Conservation (phyloP, 805 yeast genomes). For the Wickerhamomyces queroliae region DNA sequence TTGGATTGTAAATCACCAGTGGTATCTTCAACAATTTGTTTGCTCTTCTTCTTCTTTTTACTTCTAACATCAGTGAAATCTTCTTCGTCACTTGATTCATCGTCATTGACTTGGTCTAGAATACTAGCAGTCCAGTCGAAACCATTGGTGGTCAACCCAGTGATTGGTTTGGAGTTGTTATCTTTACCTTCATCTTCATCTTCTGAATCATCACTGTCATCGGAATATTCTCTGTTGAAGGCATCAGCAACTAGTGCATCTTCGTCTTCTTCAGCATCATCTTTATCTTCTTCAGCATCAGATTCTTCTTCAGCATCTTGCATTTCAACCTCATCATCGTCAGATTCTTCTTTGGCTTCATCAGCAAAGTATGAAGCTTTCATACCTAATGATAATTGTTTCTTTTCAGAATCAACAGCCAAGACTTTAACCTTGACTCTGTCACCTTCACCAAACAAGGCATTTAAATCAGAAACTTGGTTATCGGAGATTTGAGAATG, state of each 20-base stretch:
- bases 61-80: constrained; percentile 38
- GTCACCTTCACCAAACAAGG: constrained; percentile 84
- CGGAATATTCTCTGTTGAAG: too few relatives aligned
- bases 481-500: constrained; percentile 78
- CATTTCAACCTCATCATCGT: constrained; percentile 19
- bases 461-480: constrained; percentile 46
- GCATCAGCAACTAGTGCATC: constrained; percentile 18
- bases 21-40: constrained; percentile 56
- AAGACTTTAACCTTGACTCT: constrained; percentile 81
- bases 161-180: constrained; percentile 20
- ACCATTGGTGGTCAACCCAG: constrained; percentile 76
- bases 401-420: constrained; percentile 54
- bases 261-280: constrained; percentile 12
- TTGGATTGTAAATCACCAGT: constrained; percentile 80
- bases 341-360: constrained; percentile 16
- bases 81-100: constrained; percentile 45
- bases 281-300: constrained; percentile 20
- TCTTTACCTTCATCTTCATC: constrained; percentile 22
- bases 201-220: constrained; percentile 13
- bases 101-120: constrained; percentile 70
- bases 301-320: constrained; percentile 16
- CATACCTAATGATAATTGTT: constrained; percentile 83
- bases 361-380: constrained; percentile 79
- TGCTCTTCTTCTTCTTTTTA: constrained; percentile 38
- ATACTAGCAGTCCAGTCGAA: constrained; percentile 96